A percentile compares a stretch with the other conserved stretches of the same genome.
Evolutionary conservation across 2,329 filamentous ascomycete species (phyloP).

Genomic region (Bipolaris oryzae): DNA sequence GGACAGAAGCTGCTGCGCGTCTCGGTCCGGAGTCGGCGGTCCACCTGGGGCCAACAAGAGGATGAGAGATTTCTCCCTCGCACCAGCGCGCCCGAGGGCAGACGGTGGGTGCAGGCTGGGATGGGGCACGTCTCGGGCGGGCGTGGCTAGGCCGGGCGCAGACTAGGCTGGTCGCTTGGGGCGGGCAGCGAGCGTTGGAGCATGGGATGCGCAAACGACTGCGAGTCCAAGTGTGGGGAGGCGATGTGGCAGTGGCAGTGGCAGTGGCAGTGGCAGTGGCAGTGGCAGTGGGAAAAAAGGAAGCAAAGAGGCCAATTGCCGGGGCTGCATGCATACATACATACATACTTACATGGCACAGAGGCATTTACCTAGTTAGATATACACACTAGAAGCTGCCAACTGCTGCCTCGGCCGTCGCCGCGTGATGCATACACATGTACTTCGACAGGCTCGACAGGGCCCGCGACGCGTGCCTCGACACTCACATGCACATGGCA

Average conservation of each 20-base stretch:
- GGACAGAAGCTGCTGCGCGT: slow-evolving; percentile 7
- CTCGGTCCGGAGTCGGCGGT: slow-evolving; percentile 10
- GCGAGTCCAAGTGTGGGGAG: background rate
- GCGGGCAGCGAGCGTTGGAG: slow-evolving; percentile 14
- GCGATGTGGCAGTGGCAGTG: slow-evolving; percentile 3
- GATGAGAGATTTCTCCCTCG: slow-evolving; percentile 8
- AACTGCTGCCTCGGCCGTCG: no score
- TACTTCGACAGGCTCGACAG: no score
- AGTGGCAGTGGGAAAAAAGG: background rate
- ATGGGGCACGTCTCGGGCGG: slow-evolving; percentile 13
- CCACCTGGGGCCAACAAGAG: slow-evolving; percentile 5
- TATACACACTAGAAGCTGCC: no score
- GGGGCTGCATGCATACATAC: background rate
- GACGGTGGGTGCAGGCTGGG: slow-evolving; percentile 25
- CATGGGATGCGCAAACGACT: slow-evolving; percentile 7
- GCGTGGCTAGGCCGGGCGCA: slow-evolving; percentile 27
- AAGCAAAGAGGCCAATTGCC: slow-evolving; percentile 7
- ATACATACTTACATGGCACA: no score
- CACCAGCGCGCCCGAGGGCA: slow-evolving; percentile 18
- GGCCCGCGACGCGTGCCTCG: no score
- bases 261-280: background rate
- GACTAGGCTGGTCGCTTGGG: slow-evolving; percentile 27
- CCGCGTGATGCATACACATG: no score
- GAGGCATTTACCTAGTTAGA: no score
- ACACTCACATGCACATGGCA: no score